phyloP scores from a whole-genome alignment of 495 filamentous ascomycete species.

The Xylaria venustula region DNA sequence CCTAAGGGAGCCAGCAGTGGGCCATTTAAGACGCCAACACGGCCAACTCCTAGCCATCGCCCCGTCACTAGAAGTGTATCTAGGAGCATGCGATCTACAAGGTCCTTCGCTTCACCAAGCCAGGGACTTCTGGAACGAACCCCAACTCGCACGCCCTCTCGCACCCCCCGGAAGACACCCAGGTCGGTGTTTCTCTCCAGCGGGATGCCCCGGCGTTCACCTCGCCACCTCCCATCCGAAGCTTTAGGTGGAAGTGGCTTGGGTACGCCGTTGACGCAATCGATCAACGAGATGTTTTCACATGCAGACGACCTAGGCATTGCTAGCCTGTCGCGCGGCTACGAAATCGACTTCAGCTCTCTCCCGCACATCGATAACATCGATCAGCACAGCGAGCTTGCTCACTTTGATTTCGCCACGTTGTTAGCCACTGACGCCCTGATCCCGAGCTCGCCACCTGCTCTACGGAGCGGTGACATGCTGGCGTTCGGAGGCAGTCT shows the following conservation, averaged over 20 bases:
- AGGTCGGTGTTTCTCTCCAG: constrained; percentile 18
- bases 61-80: constrained; percentile 57
- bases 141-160: constrained; percentile 41
- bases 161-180: constrained; percentile 36
- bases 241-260: constrained; percentile 32
- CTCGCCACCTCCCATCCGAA: constrained; percentile 36
- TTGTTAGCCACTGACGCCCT: constrained; percentile 49
- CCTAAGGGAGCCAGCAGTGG: constrained; percentile 47
- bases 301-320: constrained; percentile 49
- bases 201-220: constrained; percentile 22
- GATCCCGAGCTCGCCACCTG: constrained; percentile 57
- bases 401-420: constrained; percentile 40
- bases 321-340: constrained; percentile 34
- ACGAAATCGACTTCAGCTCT: constrained; percentile 35
- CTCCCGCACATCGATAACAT: constrained; percentile 43
- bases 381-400: constrained; percentile 23
- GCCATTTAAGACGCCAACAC: constrained; percentile 55
- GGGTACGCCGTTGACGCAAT: constrained; percentile 58
- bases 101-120: constrained; percentile 34
- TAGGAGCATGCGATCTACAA: constrained; percentile 45
- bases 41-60: constrained; percentile 56
- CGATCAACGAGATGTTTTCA: constrained; percentile 58
- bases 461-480: constrained; percentile 13
- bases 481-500: constrained; percentile 12
- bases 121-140: constrained; percentile 39